Evolutionary conservation across 331 rosid species (phyloP).

Genomic region (Cucumis variabilis): DNA sequence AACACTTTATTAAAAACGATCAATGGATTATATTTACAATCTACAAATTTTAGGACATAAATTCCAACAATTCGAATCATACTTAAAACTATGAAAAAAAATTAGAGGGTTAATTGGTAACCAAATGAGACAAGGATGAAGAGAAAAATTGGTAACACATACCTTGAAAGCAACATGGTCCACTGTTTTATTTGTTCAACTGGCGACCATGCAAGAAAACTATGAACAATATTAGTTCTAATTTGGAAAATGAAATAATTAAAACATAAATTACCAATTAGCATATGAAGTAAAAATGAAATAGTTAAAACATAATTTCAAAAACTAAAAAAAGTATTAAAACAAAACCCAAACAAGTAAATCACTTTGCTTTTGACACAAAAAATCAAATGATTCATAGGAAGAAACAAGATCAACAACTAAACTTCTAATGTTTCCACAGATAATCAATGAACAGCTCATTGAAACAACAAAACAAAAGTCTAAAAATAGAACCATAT

Average conservation of each 20-base stretch:
- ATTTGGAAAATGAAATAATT: too few relatives aligned
- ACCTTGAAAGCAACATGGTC: slow-evolving; percentile 76
- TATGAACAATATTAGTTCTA: too few relatives aligned
- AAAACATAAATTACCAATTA: too few relatives aligned
- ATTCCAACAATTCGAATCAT: too few relatives aligned
- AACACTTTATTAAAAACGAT: too few relatives aligned
- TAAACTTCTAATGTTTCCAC: not conserved
- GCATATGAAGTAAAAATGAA: not conserved
- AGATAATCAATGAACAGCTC: not conserved
- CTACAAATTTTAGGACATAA: too few relatives aligned
- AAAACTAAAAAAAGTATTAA: not conserved
- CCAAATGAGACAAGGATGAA: not conserved
- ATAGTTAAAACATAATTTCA: not conserved
- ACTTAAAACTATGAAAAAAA: too few relatives aligned
- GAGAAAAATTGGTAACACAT: not conserved
- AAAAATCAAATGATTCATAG: not conserved
- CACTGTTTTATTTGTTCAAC: too few relatives aligned
- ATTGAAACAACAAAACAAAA: not conserved
- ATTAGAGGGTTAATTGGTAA: too few relatives aligned
- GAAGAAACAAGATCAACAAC: not conserved
- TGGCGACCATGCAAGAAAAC: too few relatives aligned
- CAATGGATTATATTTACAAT: too few relatives aligned
- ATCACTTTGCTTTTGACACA: not conserved
- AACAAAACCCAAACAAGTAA: not conserved
- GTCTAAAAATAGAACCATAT: too few relatives aligned